These are phyloP conservation scores for Musa schizocarpa DNA, from an alignment of 176 grass and related monocot species.

Conservation along the genomic window DNA sequence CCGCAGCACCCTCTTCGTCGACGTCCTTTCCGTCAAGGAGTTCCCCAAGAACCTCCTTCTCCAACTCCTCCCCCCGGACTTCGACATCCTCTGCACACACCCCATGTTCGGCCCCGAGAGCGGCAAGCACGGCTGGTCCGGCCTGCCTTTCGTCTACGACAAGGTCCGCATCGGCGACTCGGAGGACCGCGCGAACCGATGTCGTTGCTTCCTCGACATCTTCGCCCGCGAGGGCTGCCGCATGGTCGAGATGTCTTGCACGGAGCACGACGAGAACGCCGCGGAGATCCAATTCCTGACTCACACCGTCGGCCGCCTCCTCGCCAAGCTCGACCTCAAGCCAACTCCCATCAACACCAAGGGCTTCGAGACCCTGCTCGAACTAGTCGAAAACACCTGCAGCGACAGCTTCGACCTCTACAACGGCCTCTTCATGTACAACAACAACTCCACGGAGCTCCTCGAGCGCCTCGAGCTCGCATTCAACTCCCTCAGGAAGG, in stretches of 20 bases:
- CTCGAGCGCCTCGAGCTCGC: constrained; percentile 58
- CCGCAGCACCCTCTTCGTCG: constrained; percentile 66
- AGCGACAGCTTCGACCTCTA: constrained; percentile 89
- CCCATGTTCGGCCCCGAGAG: constrained; percentile 91
- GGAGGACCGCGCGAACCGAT: constrained; percentile 29
- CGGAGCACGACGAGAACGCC: constrained; percentile 50
- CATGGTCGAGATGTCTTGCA: constrained; percentile 71
- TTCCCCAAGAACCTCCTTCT: constrained; percentile 63
- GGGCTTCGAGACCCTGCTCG: constrained; percentile 63
- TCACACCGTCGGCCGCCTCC: constrained; percentile 58
- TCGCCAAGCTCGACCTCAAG: constrained; percentile 34
- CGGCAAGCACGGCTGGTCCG: constrained; percentile 40
- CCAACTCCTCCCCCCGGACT: constrained; percentile 26
- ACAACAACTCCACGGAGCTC: constrained; percentile 66
- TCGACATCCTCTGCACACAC: constrained; percentile 78
- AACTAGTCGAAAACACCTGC: constrained; percentile 75
- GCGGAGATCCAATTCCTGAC: constrained; percentile 77
- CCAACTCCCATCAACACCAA: constrained; percentile 39
- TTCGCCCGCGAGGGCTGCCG: constrained; percentile 60
- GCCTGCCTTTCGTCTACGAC: constrained; percentile 56
- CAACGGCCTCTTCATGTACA: constrained; percentile 92
- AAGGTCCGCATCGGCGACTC: constrained; percentile 42
- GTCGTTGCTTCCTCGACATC: constrained; percentile 37
- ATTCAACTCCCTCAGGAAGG: constrained; percentile 53
- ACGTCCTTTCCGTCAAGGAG: constrained; percentile 89